A percentile compares a stretch with the other conserved stretches of the same genome.
Evolutionary conservation across 108 stramenopile species (phyloP).

Genomic region (Nitzschia sp.): DNA sequence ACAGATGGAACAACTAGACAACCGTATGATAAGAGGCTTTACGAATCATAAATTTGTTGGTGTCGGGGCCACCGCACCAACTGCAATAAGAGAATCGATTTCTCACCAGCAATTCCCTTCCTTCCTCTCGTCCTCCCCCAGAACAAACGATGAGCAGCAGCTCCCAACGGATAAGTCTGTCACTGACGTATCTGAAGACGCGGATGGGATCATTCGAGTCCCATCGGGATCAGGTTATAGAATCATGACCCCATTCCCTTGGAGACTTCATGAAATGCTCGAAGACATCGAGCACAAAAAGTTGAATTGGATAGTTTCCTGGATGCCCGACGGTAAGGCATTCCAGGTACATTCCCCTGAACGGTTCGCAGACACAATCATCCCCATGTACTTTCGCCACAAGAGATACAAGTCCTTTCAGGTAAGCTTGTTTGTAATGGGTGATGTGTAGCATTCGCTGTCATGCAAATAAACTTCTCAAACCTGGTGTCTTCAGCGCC

Average conservation of each 20-base stretch:
- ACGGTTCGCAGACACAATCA: slow-evolving; percentile 44
- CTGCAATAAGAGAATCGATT: not conserved
- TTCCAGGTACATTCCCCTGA: slow-evolving; percentile 57
- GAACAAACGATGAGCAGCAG: not conserved
- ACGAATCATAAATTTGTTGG: not conserved
- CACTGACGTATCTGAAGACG: not conserved
- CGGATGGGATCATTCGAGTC: slow-evolving; percentile 17
- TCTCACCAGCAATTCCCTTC: not conserved
- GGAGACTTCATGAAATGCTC: slow-evolving; percentile 50
- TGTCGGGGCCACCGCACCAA: too few species aligned
- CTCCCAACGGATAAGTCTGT: not conserved
- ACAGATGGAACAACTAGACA: not conserved
- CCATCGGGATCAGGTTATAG: slow-evolving; percentile 35
- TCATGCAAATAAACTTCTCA: not conserved
- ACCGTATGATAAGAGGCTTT: not conserved
- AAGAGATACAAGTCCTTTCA: slow-evolving; percentile 54
- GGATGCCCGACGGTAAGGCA: slow-evolving; percentile 61
- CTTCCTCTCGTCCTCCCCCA: not conserved
- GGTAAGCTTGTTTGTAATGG: not conserved
- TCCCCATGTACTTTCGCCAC: slow-evolving; percentile 55
- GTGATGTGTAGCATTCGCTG: not conserved
- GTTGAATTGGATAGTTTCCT: slow-evolving; percentile 49
- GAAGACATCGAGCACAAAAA: slow-evolving; percentile 45
- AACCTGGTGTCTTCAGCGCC: slow-evolving; percentile 30
- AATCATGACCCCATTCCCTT: slow-evolving; percentile 24